Conservation (phyloP, 345 rosid species). For the Heritiera fomes region DNA sequence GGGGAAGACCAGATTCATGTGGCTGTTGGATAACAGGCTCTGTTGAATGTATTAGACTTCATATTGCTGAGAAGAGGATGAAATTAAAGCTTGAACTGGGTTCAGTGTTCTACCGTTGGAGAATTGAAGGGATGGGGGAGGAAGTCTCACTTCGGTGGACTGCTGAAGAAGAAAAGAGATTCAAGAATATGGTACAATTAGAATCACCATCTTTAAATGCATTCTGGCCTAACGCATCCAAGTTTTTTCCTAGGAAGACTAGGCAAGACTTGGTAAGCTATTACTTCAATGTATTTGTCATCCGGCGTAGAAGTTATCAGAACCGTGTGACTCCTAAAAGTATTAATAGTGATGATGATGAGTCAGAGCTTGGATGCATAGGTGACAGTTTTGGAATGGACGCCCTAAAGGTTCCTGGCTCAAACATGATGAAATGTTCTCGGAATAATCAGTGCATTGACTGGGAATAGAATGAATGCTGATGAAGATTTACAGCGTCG, state of each 20-base stretch:
- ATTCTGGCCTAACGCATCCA: constrained; percentile 48
- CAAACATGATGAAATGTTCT: constrained; percentile 45
- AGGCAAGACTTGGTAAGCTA: constrained; percentile 63
- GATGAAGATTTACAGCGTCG: neutral
- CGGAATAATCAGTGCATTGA: constrained; percentile 50
- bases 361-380: constrained; percentile 40
- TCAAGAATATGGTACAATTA: constrained; percentile 39
- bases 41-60: constrained; percentile 65
- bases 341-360: constrained; percentile 60
- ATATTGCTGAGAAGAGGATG: constrained; percentile 65
- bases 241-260: constrained; percentile 41
- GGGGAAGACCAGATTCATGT: constrained; percentile 61
- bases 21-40: constrained; percentile 51
- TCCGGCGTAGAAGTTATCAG: constrained; percentile 63
- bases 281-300: constrained; percentile 66
- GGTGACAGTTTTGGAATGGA: constrained; percentile 47
- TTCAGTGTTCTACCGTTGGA: constrained; percentile 53
- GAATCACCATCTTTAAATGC: constrained; percentile 29
- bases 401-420: constrained; percentile 38
- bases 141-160: constrained; percentile 67
- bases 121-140: constrained; percentile 77
- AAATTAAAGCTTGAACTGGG: constrained; percentile 64
- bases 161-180: constrained; percentile 52
- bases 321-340: constrained; percentile 55
- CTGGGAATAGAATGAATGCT: constrained; percentile 30